Evolutionary conservation across 2,329 filamentous ascomycete species (phyloP), one percentile per base, ranked within the genome.

Genomic region (Cytospora mali): DNA sequence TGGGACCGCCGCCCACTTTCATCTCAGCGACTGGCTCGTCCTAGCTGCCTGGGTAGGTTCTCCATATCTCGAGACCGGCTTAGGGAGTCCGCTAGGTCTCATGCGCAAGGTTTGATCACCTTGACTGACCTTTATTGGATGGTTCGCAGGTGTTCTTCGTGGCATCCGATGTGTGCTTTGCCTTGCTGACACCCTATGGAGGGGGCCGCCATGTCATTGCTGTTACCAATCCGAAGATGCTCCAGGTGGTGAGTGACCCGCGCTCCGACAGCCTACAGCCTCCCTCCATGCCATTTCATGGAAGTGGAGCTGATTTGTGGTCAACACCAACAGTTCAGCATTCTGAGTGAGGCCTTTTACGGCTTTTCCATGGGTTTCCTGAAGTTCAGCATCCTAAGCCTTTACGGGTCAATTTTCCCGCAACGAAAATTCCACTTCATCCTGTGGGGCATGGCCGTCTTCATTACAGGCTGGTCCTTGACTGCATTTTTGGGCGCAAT

Each of bases 351-450:
- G 59, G 59, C 23, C 21, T 31, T 33, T 7, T 62, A 62, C 28
- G 52, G 52, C 9, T 14, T 56, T 2, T 56, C 51, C 2, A 56
- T 62, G 52, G 59, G 35, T 11, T 56, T 52, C 35, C 27, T 62
- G 27, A 62, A 62, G 59, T 25, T 56, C 21, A 62, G 59, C 52
- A 49, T 62, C 46, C 59, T 62, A 39, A 35, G 21, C 39, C 52
- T 62, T 9, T 62, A 56, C 42, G 51, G 27, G 42, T 50, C 59
- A 9, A 62, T 62, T n/a, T 62, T 62, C 42, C 50, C 51, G 39
- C 18, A 29, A 6, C 23, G 14, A 2, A 35, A 18, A 3, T 62
- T 62, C 23, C 59, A 49, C 29, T 56, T 25, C 39, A 23, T 21
- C 6, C 27, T 62, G 13, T 62, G 59, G 59, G 52, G 25, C 27